Percentiles rank a stretch among this genome's conserved stretches.
Evolutionary conservation across 345 rosid species (phyloP).

Genomic region (Gossypium arboreum): DNA sequence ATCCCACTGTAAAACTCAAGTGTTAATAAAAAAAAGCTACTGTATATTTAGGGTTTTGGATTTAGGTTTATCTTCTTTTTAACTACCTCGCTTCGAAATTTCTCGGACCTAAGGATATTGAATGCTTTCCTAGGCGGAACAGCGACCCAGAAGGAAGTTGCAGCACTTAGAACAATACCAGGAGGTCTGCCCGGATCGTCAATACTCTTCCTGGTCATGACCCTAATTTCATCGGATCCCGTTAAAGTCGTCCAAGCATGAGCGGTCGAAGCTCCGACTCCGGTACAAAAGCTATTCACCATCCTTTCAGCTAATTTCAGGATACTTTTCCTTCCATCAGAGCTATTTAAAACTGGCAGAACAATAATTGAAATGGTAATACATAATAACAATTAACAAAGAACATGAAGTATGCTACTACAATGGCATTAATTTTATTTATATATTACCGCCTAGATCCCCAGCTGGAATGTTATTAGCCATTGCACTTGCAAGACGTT

Average conservation of each 20-base stretch:
- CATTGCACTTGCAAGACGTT: constrained; percentile 86
- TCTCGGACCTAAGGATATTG: constrained; percentile 78
- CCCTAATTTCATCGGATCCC: constrained; percentile 79
- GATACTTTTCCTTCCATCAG: constrained; percentile 94
- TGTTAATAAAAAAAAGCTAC: too few species aligned
- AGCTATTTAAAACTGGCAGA: constrained; percentile 59
- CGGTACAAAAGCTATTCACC: constrained; percentile 86
- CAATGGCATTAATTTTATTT: not conserved
- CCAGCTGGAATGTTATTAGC: constrained; percentile 75
- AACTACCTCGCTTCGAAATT: constrained; percentile 74
- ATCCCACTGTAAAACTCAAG: not conserved
- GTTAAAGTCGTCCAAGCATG: constrained; percentile 89
- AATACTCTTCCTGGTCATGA: constrained; percentile 91
- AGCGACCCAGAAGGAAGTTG: constrained; percentile 93
- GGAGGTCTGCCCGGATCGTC: constrained; percentile 98
- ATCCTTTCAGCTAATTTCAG: constrained; percentile 89
- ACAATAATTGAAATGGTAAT: not conserved
- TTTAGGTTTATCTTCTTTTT: too few species aligned
- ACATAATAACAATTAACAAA: not conserved
- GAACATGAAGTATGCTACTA: too few species aligned
- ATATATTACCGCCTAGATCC: constrained; percentile 53
- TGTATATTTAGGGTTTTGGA: too few species aligned
- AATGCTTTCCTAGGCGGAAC: constrained; percentile 71
- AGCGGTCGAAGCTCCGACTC: constrained; percentile 89
- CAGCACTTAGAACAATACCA: constrained; percentile 89